These are phyloP conservation scores for Carallia brachiata DNA, from an alignment of 345 rosid species.

Conservation along the genomic window DNA sequence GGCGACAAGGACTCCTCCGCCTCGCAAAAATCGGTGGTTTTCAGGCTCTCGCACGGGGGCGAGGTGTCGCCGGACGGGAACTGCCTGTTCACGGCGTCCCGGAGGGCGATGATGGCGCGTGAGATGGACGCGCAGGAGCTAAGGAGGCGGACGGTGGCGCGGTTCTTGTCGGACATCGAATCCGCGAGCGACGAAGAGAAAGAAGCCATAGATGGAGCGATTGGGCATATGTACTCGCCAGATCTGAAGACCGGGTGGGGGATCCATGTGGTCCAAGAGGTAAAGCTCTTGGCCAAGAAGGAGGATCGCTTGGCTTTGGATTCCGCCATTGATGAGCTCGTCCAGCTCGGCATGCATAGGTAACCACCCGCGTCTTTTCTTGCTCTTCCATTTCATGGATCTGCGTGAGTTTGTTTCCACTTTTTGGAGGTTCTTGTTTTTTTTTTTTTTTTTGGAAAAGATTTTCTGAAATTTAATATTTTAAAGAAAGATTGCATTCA, in stretches of 20 bases:
- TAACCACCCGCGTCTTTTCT: background rate
- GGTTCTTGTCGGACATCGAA: constrained; percentile 72
- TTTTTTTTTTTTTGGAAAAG: too few species aligned
- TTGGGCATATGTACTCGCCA: constrained; percentile 90
- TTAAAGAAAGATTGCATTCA: too few species aligned
- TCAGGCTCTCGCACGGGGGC: constrained; percentile 84
- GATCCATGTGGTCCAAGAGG: constrained; percentile 65
- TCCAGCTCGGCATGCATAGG: background rate
- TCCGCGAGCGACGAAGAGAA: constrained; percentile 53
- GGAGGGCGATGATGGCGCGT: constrained; percentile 67
- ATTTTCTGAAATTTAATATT: too few species aligned
- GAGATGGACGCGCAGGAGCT: constrained; percentile 69
- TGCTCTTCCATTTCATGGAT: background rate
- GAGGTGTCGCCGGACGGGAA: constrained; percentile 94
- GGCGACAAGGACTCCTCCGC: constrained; percentile 27
- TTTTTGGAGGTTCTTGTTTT: background rate
- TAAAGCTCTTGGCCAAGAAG: background rate
- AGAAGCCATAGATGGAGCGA: constrained; percentile 45
- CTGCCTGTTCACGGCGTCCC: constrained; percentile 94
- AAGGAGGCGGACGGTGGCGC: constrained; percentile 60
- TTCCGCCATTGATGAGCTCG: background rate
- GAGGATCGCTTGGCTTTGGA: background rate
- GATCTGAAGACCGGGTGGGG: constrained; percentile 99
- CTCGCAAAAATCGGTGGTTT: constrained; percentile 49
- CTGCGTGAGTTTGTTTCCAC: background rate